Conservation (phyloP, 2,329 filamentous ascomycete species). For the Escovopsis sp. region DNA sequence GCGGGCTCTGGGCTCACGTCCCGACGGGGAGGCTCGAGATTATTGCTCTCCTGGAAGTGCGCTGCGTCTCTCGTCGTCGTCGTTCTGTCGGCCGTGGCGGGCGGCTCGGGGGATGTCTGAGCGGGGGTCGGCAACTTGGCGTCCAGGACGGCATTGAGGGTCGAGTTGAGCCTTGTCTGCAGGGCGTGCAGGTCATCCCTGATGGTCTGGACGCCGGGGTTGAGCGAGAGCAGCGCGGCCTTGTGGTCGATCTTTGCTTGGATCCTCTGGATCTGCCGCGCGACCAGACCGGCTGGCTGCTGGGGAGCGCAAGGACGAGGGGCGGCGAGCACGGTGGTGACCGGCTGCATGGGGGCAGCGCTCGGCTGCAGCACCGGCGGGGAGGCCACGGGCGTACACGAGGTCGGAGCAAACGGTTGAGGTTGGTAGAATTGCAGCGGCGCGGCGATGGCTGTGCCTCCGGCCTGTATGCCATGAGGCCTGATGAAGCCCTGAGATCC, state of each 20-base stretch:
- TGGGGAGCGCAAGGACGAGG: not conserved
- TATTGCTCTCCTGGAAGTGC: not conserved
- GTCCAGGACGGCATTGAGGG: conserved; percentile 11
- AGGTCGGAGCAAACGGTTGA: conserved; percentile 3
- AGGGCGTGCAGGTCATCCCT: conserved; percentile 12
- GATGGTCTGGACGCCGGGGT: conserved; percentile 11
- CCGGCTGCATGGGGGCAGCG: too few relatives aligned
- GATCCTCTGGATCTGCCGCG: conserved; percentile 12
- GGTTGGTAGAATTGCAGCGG: conserved; percentile 3
- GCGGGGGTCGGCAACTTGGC: not conserved
- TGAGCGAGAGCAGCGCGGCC: conserved; percentile 11
- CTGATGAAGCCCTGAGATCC: too few relatives aligned
- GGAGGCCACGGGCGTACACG: not conserved
- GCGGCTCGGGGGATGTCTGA: too few relatives aligned
- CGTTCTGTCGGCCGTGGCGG: too few relatives aligned
- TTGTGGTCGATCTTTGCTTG: conserved; percentile 15
- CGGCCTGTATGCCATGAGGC: not conserved
- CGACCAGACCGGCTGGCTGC: not conserved
- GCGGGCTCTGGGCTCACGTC: conserved; percentile 9
- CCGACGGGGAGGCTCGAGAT: conserved; percentile 1
- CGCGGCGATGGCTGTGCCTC: not conserved
- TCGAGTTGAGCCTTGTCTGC: conserved; percentile 16
- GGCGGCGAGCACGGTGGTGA: not conserved
- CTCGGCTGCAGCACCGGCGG: not conserved
- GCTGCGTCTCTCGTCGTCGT: not conserved